These are phyloP conservation scores for Ottelia alismoides DNA, from an alignment of 106 monocot species.

Conservation along the genomic window DNA sequence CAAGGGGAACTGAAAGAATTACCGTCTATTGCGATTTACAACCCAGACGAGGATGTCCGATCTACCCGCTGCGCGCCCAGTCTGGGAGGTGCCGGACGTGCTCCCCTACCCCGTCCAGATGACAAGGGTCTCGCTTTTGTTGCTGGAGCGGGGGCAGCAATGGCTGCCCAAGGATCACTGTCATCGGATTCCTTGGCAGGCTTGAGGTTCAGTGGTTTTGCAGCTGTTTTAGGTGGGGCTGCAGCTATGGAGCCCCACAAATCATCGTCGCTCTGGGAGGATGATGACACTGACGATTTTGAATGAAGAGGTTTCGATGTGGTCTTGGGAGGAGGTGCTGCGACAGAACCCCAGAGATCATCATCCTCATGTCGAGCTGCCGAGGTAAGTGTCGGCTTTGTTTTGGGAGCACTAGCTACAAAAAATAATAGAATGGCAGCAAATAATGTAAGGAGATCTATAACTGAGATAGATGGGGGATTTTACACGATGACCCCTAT, in stretches of 20 bases:
- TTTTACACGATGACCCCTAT: too few relatives aligned
- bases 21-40: slow-evolving; percentile 25
- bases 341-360: slow-evolving; percentile 62
- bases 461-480: too few relatives aligned
- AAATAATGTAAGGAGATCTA: too few relatives aligned
- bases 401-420: slow-evolving; percentile 19
- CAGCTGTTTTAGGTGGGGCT: slow-evolving; percentile 33
- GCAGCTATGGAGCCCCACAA: slow-evolving; percentile 77
- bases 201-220: slow-evolving; percentile 23
- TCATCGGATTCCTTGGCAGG: slow-evolving; percentile 17
- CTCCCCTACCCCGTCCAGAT: slow-evolving; percentile 56
- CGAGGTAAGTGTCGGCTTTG: slow-evolving; percentile 14
- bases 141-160: slow-evolving; percentile 74
- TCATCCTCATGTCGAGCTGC: slow-evolving; percentile 49
- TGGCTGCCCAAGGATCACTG: slow-evolving; percentile 79
- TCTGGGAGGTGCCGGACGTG: slow-evolving; percentile 35
- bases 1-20: too few relatives aligned
- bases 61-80: slow-evolving; percentile 80
- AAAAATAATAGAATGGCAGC: slow-evolving; percentile 1
- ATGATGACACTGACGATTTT: slow-evolving; percentile 37
- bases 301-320: slow-evolving; percentile 19
- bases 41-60: slow-evolving; percentile 39
- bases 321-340: slow-evolving; percentile 44
- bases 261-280: slow-evolving; percentile 33
- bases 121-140: slow-evolving; percentile 88